phyloP scores from a whole-genome alignment of 345 rosid genomes.

The Gossypium rotundifolium region DNA sequence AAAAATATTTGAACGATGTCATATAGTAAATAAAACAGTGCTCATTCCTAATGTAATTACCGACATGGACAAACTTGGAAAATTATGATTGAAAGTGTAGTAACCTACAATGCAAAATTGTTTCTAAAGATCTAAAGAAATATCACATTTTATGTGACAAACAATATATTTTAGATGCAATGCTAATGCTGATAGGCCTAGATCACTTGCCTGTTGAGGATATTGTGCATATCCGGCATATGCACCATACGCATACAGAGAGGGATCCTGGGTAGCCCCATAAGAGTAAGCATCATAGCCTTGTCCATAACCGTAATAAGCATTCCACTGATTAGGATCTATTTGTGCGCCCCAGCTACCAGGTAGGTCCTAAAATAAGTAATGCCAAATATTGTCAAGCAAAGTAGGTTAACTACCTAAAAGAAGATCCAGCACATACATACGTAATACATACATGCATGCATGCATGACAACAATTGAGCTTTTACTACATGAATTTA shows the following conservation, averaged over 20 bases:
- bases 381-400: slow-evolving; percentile 12
- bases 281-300: slow-evolving; percentile 15
- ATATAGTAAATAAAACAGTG: slow-evolving; percentile 27
- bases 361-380: slow-evolving; percentile 47
- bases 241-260: slow-evolving; percentile 51
- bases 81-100: neutral
- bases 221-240: slow-evolving; percentile 88
- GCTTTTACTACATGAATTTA: neutral
- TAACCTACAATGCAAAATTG: neutral
- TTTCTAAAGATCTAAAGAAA: neutral
- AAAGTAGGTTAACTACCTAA: neutral
- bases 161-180: neutral
- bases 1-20: neutral
- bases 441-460: neutral
- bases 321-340: slow-evolving; percentile 86
- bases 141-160: neutral
- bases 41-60: neutral
- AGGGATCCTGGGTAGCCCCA: slow-evolving; percentile 4
- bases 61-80: neutral
- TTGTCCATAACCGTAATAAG: slow-evolving; percentile 92
- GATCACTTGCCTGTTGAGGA: slow-evolving; percentile 59
- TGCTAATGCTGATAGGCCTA: neutral
- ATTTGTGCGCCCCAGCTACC: slow-evolving; percentile 63
- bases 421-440: neutral
- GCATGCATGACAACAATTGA: neutral